Evolutionary conservation across 2,329 filamentous ascomycete genomes (phyloP), one percentile per base, ranked within the genome.

Genomic region (Calonectria multiphialidica): DNA sequence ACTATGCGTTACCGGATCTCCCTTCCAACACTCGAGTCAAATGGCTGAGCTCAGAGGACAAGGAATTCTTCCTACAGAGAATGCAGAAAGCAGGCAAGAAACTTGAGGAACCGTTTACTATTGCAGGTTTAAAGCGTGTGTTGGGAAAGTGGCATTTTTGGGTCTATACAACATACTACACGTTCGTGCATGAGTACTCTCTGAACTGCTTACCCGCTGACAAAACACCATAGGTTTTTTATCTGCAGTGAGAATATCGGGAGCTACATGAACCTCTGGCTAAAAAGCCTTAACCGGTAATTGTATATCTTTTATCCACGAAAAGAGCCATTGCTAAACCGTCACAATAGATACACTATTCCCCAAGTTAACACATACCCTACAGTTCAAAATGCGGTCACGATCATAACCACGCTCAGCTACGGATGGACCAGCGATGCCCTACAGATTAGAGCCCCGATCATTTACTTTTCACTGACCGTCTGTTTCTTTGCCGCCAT

Each of bases 11-110:
- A 16, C 53, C 53, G 10, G 53, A 57, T 40, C 53, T 57, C 25
- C 53, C 53, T 25, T 57, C 53, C 53, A 57, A 57, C n/a, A 57
- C 53, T 15, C 23, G 53, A 25, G 53, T 57, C 53, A 57, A 57
- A n/a, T 57, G 53, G 53, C 53, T 57, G 1, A 57, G 40, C 12
- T 12, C 53, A n/a, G 53, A 57, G n/a, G 53, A 57, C 23, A 57
- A 57, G 33, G 53, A 57, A 37, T 57, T 57, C 21, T 57, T 57
- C 33, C 10, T 57, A n/a, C 33, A 57, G 33, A 16, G 53, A 15
- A 57, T 57, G 53, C 53, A 57, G 33, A 57, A 40, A 23, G 53
- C 53, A 5, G 53, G 53, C 13, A 57, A 57, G 9, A 33, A 21
- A 2, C 3, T 16, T 3, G 53, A 57, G 16, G 53, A 57, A 16